phyloP scores from a whole-genome alignment of 2,329 filamentous ascomycete genomes.

The Apiospora koreana region DNA sequence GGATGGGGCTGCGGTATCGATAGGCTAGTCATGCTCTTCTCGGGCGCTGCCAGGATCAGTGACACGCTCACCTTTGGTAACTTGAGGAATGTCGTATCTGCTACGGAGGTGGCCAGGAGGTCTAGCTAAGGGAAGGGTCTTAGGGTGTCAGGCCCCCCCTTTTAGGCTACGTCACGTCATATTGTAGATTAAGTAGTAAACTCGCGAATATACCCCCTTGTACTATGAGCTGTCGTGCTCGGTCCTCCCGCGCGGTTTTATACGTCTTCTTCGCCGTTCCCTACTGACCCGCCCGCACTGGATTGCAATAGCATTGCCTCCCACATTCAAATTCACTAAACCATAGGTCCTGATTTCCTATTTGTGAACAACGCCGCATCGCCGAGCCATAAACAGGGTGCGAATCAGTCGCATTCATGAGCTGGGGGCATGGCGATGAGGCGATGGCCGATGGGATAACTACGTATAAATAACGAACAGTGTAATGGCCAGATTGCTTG shows the following conservation, averaged over 20 bases:
- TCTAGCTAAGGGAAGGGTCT: neutral
- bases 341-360: neutral
- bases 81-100: constrained; percentile 65
- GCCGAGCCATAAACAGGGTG: neutral
- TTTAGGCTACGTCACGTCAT: neutral
- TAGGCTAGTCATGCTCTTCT: constrained; percentile 87
- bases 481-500: too few species aligned
- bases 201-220: neutral
- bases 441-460: too few species aligned
- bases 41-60: constrained; percentile 74
- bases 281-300: neutral
- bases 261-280: neutral
- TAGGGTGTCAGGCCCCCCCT: neutral
- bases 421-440: too few species aligned
- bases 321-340: too few species aligned
- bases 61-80: constrained; percentile 91
- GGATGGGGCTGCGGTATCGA: constrained; percentile 97
- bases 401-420: neutral
- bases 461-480: too few species aligned
- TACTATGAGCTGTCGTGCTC: neutral
- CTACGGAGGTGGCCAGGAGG: constrained; percentile 8
- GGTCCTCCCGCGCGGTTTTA: neutral
- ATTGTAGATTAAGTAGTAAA: constrained; percentile 3
- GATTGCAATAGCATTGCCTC: too few species aligned
- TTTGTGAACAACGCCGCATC: neutral